These are phyloP conservation scores for Puccinia novopanici DNA, from an alignment of 1,284 basidiomycete species.

Conservation along the genomic window DNA sequence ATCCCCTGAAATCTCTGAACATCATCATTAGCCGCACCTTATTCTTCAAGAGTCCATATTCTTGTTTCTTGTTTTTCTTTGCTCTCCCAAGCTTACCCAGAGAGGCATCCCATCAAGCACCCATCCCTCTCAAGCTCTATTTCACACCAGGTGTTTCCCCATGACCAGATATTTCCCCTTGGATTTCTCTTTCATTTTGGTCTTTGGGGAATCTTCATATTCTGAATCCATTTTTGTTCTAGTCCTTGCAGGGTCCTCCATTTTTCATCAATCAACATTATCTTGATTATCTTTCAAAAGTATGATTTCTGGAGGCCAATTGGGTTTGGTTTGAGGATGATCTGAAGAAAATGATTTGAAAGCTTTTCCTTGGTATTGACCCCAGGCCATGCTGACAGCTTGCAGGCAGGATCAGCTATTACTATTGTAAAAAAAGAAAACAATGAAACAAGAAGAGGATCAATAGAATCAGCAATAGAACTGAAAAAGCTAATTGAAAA, in stretches of 20 bases:
- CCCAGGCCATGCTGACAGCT: not conserved
- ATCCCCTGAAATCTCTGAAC: too few species aligned
- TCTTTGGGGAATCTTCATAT: not conserved
- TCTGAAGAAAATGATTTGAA: not conserved
- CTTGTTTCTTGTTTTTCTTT: too few species aligned
- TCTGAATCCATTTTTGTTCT: conserved; percentile 1
- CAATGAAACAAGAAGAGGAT: not conserved
- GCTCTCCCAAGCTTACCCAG: too few species aligned
- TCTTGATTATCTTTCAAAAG: conserved; percentile 10
- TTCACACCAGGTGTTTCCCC: too few species aligned
- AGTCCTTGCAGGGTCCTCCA: not conserved
- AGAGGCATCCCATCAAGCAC: too few species aligned
- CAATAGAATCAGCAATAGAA: not conserved
- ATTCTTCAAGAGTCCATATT: too few species aligned
- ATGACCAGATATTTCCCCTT: too few species aligned
- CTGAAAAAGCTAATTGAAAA: not conserved
- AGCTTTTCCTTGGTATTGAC: not conserved
- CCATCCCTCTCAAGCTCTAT: too few species aligned
- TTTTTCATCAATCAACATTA: not conserved
- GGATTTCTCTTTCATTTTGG: too few species aligned
- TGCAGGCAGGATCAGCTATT: not conserved
- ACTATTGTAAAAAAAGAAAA: not conserved
- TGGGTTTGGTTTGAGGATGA: not conserved
- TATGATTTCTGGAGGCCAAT: not conserved
- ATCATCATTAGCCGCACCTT: too few species aligned